Conservation (phyloP, 1,284 basidiomycete species). For the Ceratobasidium sp. region DNA sequence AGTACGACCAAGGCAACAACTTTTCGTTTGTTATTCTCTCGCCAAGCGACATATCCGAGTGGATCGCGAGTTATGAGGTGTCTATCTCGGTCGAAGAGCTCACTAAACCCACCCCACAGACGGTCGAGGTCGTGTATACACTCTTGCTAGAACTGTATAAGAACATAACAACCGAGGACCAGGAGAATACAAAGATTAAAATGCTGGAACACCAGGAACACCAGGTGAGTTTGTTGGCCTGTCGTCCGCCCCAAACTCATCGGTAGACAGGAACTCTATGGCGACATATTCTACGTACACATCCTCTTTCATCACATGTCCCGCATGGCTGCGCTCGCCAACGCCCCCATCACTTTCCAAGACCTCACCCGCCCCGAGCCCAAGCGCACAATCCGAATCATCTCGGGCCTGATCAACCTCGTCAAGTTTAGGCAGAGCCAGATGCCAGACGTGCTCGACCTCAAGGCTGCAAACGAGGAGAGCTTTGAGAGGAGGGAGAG, state of each 20-base stretch:
- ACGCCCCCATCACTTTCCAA: slow-evolving; percentile 28
- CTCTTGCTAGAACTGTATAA: slow-evolving; percentile 29
- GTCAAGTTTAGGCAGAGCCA: slow-evolving; percentile 42
- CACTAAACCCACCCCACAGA: slow-evolving; percentile 23
- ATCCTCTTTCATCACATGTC: slow-evolving; percentile 38
- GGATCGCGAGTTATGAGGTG: slow-evolving; percentile 28
- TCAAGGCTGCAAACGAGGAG: slow-evolving; percentile 27
- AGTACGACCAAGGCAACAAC: slow-evolving; percentile 38
- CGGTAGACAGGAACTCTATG: slow-evolving; percentile 15
- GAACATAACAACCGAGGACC: slow-evolving; percentile 29
- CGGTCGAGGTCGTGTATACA: slow-evolving; percentile 33
- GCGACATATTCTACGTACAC: slow-evolving; percentile 41
- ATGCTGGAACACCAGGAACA: slow-evolving; percentile 41
- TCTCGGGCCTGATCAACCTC: slow-evolving; percentile 39
- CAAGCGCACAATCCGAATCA: slow-evolving; percentile 33
- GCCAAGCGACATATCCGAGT: slow-evolving; percentile 30
- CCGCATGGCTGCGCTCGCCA: slow-evolving; percentile 33
- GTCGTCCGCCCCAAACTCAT: not conserved
- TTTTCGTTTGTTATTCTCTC: slow-evolving; percentile 43
- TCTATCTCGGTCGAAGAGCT: slow-evolving; percentile 37
- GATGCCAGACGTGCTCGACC: slow-evolving; percentile 31
- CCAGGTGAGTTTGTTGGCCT: slow-evolving; percentile 1
- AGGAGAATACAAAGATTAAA: slow-evolving; percentile 21
- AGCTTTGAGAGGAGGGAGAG: slow-evolving; percentile 32
- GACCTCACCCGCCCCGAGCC: slow-evolving; percentile 38